Evolutionary conservation across 129 eudicot species (phyloP).

Genomic region (Pseudognaphalium luteoalbum): DNA sequence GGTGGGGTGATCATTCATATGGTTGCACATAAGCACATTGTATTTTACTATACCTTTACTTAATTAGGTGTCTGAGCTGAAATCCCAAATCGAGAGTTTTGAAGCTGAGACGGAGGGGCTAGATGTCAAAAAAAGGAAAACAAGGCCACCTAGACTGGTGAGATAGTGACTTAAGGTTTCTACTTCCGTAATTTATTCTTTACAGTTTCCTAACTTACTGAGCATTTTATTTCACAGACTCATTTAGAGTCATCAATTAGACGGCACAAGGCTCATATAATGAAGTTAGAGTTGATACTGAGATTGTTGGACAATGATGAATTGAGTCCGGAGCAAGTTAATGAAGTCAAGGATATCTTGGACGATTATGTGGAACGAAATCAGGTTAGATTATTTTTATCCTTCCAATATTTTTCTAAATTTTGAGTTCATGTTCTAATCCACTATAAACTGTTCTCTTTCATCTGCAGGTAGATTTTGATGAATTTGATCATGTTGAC

Average conservation of each 20-base stretch:
- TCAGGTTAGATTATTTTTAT: conserved; percentile 50
- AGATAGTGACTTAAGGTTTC: conserved; percentile 3
- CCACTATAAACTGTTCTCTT: conserved; percentile 6
- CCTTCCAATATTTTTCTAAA: background rate
- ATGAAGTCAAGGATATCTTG: conserved; percentile 82
- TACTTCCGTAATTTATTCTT: conserved; percentile 5
- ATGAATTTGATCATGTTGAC: conserved; percentile 69
- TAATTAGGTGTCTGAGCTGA: conserved; percentile 74
- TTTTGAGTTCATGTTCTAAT: background rate
- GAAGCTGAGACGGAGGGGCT: conserved; percentile 88
- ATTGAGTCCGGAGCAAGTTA: conserved; percentile 85
- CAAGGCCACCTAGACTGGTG: conserved; percentile 90
- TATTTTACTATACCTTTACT: conserved; percentile 18
- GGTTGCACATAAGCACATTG: background rate
- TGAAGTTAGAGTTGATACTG: conserved; percentile 80
- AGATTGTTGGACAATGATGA: conserved; percentile 85
- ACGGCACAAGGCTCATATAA: conserved; percentile 87
- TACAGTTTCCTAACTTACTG: conserved; percentile 2
- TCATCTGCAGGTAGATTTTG: conserved; percentile 57
- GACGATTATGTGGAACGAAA: conserved; percentile 91
- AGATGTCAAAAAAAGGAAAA: conserved; percentile 75
- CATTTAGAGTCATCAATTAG: conserved; percentile 77
- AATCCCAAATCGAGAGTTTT: conserved; percentile 74
- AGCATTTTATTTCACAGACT: conserved; percentile 42
- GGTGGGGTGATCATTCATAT: background rate